Evolutionary conservation across 2,329 filamentous ascomycete species (phyloP).

Genomic region (Cladorrhinum sp.): DNA sequence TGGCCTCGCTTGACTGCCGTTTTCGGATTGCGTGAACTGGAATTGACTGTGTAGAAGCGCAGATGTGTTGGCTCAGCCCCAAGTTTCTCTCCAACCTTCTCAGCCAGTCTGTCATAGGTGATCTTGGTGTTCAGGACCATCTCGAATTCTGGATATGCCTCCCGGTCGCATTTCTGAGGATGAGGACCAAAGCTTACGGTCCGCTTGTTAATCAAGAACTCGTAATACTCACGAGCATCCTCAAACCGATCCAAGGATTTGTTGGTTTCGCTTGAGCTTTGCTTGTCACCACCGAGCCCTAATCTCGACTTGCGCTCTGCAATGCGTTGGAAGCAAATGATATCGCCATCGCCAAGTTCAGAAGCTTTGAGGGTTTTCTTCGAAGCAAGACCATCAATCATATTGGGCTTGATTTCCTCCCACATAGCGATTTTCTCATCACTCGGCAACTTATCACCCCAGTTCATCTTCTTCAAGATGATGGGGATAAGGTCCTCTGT

Average conservation of each 20-base stretch:
- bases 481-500: conserved; percentile 77
- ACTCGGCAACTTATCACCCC: conserved; percentile 69
- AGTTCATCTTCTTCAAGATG: conserved; percentile 81
- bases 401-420: conserved; percentile 97
- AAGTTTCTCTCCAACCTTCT: conserved; percentile 76
- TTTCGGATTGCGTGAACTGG: conserved; percentile 73
- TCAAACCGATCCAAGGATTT: conserved; percentile 49
- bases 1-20: conserved; percentile 68
- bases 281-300: conserved; percentile 39
- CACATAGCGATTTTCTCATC: conserved; percentile 67
- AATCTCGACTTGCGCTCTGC: conserved; percentile 46
- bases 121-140: conserved; percentile 83
- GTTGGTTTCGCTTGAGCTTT: conserved; percentile 34
- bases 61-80: conserved; percentile 79
- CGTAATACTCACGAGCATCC: conserved; percentile 85
- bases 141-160: conserved; percentile 65
- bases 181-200: conserved; percentile 74
- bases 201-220: conserved; percentile 84
- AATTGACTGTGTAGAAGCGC: conserved; percentile 84
- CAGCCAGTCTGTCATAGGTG: conserved; percentile 80
- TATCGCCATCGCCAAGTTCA: conserved; percentile 95
- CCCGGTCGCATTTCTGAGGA: conserved; percentile 51
- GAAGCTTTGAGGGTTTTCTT: conserved; percentile 87
- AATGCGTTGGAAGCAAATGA: conserved; percentile 84
- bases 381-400: conserved; percentile 92